Conservation (phyloP, 805 yeast species). For the Ogataea nitratoaversa region DNA sequence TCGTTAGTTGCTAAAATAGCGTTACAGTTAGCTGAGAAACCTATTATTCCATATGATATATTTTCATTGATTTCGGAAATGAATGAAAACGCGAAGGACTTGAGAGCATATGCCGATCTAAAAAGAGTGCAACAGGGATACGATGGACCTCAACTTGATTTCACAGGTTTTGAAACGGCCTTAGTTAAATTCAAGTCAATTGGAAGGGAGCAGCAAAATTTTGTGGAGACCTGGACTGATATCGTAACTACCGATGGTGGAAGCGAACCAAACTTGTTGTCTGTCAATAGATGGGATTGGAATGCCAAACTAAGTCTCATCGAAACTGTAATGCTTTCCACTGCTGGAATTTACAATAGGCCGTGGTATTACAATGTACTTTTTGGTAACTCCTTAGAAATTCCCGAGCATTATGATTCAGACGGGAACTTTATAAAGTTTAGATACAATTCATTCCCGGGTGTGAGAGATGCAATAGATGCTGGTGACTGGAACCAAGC, state of each 20-base stretch:
- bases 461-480: slow-evolving; percentile 62
- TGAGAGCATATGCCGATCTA: slow-evolving; percentile 36
- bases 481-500: slow-evolving; percentile 48
- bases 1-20: slow-evolving; percentile 50
- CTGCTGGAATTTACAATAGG: slow-evolving; percentile 44
- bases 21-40: slow-evolving; percentile 65
- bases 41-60: slow-evolving; percentile 69
- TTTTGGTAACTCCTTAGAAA: slow-evolving; percentile 63
- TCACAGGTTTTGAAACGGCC: slow-evolving; percentile 24
- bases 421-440: slow-evolving; percentile 28
- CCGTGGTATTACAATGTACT: slow-evolving; percentile 64
- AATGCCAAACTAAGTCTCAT: slow-evolving; percentile 60
- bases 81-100: slow-evolving; percentile 40
- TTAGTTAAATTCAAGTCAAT: slow-evolving; percentile 37
- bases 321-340: slow-evolving; percentile 47
- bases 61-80: slow-evolving; percentile 41
- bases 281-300: slow-evolving; percentile 76
- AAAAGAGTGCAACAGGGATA: slow-evolving; percentile 5
- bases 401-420: slow-evolving; percentile 39
- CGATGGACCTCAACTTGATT: slow-evolving; percentile 18
- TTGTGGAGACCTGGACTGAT: slow-evolving; percentile 63
- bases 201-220: slow-evolving; percentile 47
- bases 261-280: slow-evolving; percentile 66
- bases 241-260: slow-evolving; percentile 50
- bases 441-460: slow-evolving; percentile 70